Conservation (phyloP, 257 asterid species). For the Fraxinus cuspidata region DNA sequence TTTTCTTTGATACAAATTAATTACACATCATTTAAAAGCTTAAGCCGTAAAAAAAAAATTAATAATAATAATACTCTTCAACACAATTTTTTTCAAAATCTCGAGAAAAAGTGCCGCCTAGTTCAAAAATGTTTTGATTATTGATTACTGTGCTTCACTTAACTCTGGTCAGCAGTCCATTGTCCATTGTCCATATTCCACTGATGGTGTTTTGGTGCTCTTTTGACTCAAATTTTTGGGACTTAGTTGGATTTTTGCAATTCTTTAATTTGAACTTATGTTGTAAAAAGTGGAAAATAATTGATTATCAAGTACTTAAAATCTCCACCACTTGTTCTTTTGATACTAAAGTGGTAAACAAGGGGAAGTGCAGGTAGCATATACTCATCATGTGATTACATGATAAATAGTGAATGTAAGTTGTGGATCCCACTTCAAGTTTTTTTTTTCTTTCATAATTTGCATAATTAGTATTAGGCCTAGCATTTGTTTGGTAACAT, state of each 20-base stretch:
- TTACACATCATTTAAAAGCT: neutral
- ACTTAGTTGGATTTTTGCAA: slow-evolving; percentile 29
- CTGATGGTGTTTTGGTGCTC: neutral
- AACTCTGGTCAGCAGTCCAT: neutral
- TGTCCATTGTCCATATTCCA: neutral
- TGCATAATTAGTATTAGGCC: slow-evolving; percentile 3
- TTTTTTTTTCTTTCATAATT: slow-evolving; percentile 29
- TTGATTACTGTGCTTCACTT: neutral
- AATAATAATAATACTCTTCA: too few relatives aligned
- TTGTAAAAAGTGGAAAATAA: slow-evolving; percentile 50
- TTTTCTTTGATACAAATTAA: neutral
- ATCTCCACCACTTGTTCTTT: slow-evolving; percentile 34
- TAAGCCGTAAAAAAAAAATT: neutral
- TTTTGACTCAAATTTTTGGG: slow-evolving; percentile 24
- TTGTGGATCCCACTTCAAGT: slow-evolving; percentile 40
- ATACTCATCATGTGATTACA: slow-evolving; percentile 68
- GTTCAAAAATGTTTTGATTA: neutral
- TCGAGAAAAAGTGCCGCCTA: neutral
- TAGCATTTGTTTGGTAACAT: slow-evolving; percentile 30
- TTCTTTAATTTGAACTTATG: slow-evolving; percentile 69
- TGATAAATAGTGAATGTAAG: slow-evolving; percentile 40
- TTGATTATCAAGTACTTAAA: slow-evolving; percentile 28
- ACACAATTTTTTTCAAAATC: too few relatives aligned
- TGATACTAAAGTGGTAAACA: slow-evolving; percentile 19
- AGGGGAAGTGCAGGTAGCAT: slow-evolving; percentile 37